These are phyloP conservation scores for Geotrichum histeridarum DNA, from an alignment of 1,139 yeast species.

Conservation along the genomic window DNA sequence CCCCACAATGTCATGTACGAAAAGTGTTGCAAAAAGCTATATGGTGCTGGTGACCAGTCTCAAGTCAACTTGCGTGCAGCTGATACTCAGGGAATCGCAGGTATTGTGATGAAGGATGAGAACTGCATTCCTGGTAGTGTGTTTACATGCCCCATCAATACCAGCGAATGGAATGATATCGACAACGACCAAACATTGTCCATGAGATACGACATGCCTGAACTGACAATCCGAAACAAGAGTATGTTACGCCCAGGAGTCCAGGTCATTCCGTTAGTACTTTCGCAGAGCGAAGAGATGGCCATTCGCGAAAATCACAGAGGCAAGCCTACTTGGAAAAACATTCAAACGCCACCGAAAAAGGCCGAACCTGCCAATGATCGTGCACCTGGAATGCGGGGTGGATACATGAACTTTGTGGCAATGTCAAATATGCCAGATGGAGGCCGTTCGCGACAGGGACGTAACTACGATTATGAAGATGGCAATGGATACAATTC, in stretches of 20 bases:
- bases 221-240: slow-evolving; percentile 42
- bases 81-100: slow-evolving; percentile 60
- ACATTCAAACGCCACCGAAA: slow-evolving; percentile 29
- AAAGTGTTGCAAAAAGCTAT: slow-evolving; percentile 26
- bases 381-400: slow-evolving; percentile 33
- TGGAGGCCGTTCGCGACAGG: slow-evolving; percentile 18
- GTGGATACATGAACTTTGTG: slow-evolving; percentile 39
- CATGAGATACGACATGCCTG: slow-evolving; percentile 55
- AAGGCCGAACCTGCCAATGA: slow-evolving; percentile 36
- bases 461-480: slow-evolving; percentile 1
- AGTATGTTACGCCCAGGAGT: slow-evolving; percentile 82
- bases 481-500: slow-evolving; percentile 1
- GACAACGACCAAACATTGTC: slow-evolving; percentile 53
- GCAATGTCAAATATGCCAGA: slow-evolving; percentile 40
- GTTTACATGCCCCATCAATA: slow-evolving; percentile 57
- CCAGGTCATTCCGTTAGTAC: slow-evolving; percentile 54
- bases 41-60: slow-evolving; percentile 34
- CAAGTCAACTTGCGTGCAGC: slow-evolving; percentile 40
- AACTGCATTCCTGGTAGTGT: slow-evolving; percentile 47
- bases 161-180: slow-evolving; percentile 50
- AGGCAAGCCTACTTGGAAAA: slow-evolving; percentile 31
- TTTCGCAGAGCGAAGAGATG: slow-evolving; percentile 39
- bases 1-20: slow-evolving; percentile 27
- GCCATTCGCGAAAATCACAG: slow-evolving; percentile 18
- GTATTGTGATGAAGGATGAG: slow-evolving; percentile 47